These are phyloP conservation scores for Edaphochlamys debaryana DNA, from an alignment of 139 green algal genomes.

Conservation along the genomic window DNA sequence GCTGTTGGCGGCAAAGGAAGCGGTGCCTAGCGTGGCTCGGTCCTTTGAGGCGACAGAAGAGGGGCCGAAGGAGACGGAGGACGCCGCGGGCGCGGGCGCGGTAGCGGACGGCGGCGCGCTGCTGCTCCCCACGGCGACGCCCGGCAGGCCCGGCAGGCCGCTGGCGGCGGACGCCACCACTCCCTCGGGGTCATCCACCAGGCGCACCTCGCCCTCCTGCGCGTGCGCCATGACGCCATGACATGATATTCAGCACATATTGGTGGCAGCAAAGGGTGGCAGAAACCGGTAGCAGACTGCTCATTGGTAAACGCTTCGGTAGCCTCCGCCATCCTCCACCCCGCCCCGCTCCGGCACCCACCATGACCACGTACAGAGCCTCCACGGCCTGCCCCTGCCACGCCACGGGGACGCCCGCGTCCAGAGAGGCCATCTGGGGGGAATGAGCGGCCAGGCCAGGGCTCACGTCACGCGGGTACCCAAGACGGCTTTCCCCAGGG, in stretches of 20 bases:
- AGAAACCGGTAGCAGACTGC: too few relatives aligned
- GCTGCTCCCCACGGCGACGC: too few relatives aligned
- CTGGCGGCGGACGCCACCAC: not conserved
- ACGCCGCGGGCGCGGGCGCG: too few relatives aligned
- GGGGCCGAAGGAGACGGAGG: not conserved
- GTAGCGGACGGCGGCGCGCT: too few relatives aligned
- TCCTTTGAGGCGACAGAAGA: too few relatives aligned
- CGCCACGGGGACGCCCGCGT: conserved; percentile 1
- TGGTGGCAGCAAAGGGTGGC: not conserved
- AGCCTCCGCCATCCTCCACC: too few relatives aligned
- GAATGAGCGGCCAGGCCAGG: not conserved
- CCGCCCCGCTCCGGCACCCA: too few relatives aligned
- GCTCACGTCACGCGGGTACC: too few relatives aligned
- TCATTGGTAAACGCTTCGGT: too few relatives aligned
- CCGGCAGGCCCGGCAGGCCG: too few relatives aligned
- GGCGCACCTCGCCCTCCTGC: conserved; percentile 34
- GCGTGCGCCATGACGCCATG: not conserved
- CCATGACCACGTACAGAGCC: conserved; percentile 23
- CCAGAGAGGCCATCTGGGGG: not conserved
- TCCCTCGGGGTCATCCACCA: conserved; percentile 20
- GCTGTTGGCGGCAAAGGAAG: not conserved
- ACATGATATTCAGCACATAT: not conserved
- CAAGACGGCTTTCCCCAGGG: too few relatives aligned
- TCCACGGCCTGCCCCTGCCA: conserved; percentile 16
- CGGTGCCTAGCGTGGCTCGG: not conserved